A percentile compares a stretch with the other conserved stretches of the same genome.
These are phyloP conservation scores for Epichloe typhina DNA, from an alignment of 2,329 filamentous ascomycete genomes.

Conservation along the genomic window DNA sequence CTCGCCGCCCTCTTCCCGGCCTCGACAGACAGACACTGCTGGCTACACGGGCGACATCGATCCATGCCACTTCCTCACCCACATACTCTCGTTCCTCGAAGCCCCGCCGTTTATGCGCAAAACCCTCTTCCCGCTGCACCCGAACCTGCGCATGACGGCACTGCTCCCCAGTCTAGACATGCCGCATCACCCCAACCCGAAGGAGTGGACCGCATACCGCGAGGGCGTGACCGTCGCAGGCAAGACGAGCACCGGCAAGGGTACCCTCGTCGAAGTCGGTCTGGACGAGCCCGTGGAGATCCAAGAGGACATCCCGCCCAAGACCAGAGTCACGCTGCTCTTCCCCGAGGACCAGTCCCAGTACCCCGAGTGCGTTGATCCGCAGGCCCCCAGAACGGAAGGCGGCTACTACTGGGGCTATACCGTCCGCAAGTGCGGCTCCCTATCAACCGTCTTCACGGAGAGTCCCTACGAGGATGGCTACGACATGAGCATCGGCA, in stretches of 20 bases:
- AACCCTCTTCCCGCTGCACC: conserved; percentile 62
- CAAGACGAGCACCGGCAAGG: conserved; percentile 25
- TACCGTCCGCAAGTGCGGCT: conserved; percentile 49
- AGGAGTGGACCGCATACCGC: conserved; percentile 68
- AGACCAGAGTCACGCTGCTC: conserved; percentile 64
- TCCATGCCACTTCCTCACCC: conserved; percentile 66
- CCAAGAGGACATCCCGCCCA: conserved; percentile 47
- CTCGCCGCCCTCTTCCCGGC: conserved; percentile 32
- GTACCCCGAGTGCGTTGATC: conserved; percentile 47
- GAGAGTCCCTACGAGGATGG: conserved; percentile 62
- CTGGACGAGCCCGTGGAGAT: conserved; percentile 43
- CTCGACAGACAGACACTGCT: conserved; percentile 33
- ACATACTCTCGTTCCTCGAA: conserved; percentile 71
- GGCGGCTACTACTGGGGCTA: conserved; percentile 84
- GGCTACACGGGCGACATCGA: conserved; percentile 58
- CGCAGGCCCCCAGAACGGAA: conserved; percentile 56
- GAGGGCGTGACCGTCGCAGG: conserved; percentile 56
- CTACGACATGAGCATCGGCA: conserved; percentile 74
- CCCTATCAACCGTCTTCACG: conserved; percentile 62
- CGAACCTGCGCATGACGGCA: conserved; percentile 62
- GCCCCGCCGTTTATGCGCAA: conserved; percentile 72
- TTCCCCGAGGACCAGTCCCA: conserved; percentile 29
- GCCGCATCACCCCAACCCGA: conserved; percentile 65
- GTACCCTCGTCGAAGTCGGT: conserved; percentile 47
- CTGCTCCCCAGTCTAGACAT: conserved; percentile 68